Percentiles rank a stretch among this genome's conserved stretches.
Evolutionary conservation across 257 asterid genomes (phyloP).

Genomic region (Catharanthus roseus): DNA sequence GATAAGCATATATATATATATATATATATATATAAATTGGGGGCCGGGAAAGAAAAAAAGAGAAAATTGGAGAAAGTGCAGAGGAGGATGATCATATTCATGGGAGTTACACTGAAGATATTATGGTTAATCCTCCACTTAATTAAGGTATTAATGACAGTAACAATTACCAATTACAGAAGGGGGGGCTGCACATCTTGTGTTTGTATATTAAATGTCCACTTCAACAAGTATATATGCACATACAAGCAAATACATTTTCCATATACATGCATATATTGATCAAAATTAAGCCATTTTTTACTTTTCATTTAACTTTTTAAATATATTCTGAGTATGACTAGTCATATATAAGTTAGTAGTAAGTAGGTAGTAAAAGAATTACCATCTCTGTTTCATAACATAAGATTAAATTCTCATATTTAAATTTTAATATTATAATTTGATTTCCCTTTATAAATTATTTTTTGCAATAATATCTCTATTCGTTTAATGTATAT

Average conservation of each 20-base stretch:
- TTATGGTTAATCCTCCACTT: constrained; percentile 32
- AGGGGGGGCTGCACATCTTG: not conserved
- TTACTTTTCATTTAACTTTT: too few relatives aligned
- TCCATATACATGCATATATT: not conserved
- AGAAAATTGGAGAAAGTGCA: too few relatives aligned
- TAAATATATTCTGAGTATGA: too few relatives aligned
- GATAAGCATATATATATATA: not conserved
- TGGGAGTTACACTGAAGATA: constrained; percentile 63
- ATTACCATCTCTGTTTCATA: too few relatives aligned
- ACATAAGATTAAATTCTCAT: too few relatives aligned
- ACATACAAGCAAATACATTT: constrained; percentile 1
- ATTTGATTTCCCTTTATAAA: too few relatives aligned
- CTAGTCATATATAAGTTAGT: too few relatives aligned
- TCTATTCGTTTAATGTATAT: too few relatives aligned
- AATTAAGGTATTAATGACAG: constrained; percentile 38
- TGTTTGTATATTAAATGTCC: not conserved
- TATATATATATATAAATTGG: too few relatives aligned
- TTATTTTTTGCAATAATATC: too few relatives aligned
- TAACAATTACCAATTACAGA: constrained; percentile 42
- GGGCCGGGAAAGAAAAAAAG: constrained; percentile 20
- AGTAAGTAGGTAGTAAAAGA: too few relatives aligned
- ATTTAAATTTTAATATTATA: too few relatives aligned
- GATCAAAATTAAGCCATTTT: not conserved
- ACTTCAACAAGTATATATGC: not conserved
- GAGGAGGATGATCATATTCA: constrained; percentile 34